A percentile compares a stretch with the other conserved stretches of the same genome.
Evolutionary conservation across 495 filamentous ascomycete genomes (phyloP).

Genomic region (Daldinia loculata): DNA sequence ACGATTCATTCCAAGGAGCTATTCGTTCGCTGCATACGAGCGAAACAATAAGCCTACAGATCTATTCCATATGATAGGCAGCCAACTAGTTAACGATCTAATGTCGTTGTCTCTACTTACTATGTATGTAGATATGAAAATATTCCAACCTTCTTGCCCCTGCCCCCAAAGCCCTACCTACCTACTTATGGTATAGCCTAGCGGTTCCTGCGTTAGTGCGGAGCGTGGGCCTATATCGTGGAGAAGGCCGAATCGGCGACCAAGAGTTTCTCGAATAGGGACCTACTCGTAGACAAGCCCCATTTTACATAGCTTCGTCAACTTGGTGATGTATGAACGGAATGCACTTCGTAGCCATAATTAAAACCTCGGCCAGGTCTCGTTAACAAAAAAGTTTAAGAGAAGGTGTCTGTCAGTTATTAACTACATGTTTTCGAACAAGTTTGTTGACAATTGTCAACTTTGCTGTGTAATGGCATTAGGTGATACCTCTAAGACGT

Average conservation of each 20-base stretch:
- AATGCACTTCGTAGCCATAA: neutral
- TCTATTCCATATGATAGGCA: neutral
- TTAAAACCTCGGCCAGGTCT: neutral
- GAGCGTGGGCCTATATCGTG: constrained; percentile 23
- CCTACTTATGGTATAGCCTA: constrained; percentile 17
- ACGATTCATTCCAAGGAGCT: constrained; percentile 15
- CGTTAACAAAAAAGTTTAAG: neutral
- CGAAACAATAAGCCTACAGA: neutral
- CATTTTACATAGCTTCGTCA: neutral
- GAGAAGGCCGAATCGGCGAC: constrained; percentile 12
- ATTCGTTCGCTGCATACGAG: neutral
- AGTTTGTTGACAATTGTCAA: neutral
- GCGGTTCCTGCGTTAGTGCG: constrained; percentile 38
- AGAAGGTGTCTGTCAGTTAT: neutral
- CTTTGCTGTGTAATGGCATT: neutral
- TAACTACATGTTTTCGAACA: neutral
- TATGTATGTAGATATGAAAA: too few relatives aligned
- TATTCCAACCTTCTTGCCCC: constrained; percentile 11
- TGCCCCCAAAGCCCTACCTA: constrained; percentile 4
- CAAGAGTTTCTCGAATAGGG: constrained; percentile 16
- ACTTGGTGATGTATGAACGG: neutral
- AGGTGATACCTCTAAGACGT: neutral
- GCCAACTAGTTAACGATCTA: neutral
- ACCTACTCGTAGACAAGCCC: neutral
- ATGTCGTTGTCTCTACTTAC: neutral